These are phyloP conservation scores for Mucor piriformis DNA, from an alignment of 371 early-diverging fungal species.

Conservation along the genomic window DNA sequence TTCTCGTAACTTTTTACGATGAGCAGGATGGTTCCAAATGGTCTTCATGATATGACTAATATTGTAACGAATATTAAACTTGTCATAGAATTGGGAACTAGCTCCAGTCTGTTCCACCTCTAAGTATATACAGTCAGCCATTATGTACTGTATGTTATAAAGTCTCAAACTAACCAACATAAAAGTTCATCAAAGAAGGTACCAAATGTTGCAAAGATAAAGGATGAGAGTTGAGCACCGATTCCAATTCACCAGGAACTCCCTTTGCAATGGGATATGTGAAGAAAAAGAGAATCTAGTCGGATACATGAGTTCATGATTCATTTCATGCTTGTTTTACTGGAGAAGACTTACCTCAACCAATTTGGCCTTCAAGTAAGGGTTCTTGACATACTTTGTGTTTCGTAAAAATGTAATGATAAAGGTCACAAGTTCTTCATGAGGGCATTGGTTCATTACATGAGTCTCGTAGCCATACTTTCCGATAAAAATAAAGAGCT, in stretches of 20 bases:
- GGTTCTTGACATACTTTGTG: constrained; percentile 85
- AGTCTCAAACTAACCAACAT: constrained; percentile 80
- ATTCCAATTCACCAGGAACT: constrained; percentile 67
- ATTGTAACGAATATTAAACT: constrained; percentile 96
- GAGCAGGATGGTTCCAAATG: constrained; percentile 78
- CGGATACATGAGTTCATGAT: not conserved
- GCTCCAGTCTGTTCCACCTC: constrained; percentile 96
- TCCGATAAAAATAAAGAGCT: constrained; percentile 68
- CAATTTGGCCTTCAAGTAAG: constrained; percentile 91
- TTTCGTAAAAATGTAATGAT: constrained; percentile 79
- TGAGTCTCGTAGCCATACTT: constrained; percentile 66
- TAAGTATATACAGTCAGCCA: constrained; percentile 5
- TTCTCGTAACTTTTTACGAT: constrained; percentile 58
- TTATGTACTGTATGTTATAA: too few relatives aligned
- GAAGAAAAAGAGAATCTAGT: constrained; percentile 74
- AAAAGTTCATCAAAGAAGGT: constrained; percentile 83
- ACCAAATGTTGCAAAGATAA: constrained; percentile 76
- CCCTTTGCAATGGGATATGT: constrained; percentile 58
- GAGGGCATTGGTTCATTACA: constrained; percentile 58
- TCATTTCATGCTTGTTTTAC: not conserved
- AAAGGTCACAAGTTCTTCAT: constrained; percentile 79
- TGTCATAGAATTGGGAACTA: constrained; percentile 95
- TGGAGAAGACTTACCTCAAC: constrained; percentile 70
- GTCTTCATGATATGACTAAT: constrained; percentile 91
- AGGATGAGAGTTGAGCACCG: constrained; percentile 72